Evolutionary conservation across 768 basidiomycete species (phyloP).

Genomic region (Paxillus involutus): DNA sequence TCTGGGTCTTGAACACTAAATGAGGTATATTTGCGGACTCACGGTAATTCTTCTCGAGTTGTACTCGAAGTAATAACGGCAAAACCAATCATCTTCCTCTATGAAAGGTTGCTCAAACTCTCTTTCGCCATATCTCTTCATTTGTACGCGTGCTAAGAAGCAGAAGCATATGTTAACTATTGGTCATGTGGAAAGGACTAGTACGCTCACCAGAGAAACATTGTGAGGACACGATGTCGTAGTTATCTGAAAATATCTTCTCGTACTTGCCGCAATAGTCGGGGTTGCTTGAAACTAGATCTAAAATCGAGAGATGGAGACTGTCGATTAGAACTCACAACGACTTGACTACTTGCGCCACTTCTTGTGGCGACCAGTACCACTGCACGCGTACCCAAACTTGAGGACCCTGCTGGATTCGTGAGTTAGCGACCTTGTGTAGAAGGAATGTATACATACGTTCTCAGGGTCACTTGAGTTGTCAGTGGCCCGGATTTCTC

Average conservation of each 20-base stretch:
- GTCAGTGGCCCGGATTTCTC: constrained; percentile 37
- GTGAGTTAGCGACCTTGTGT: not conserved
- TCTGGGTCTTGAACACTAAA: not conserved
- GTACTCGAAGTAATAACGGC: constrained; percentile 45
- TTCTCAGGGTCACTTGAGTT: constrained; percentile 20
- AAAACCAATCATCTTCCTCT: constrained; percentile 41
- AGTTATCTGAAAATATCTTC: constrained; percentile 47
- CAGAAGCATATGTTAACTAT: not conserved
- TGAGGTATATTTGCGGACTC: constrained; percentile 8
- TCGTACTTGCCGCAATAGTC: constrained; percentile 45
- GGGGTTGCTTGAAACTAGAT: constrained; percentile 34
- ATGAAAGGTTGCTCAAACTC: constrained; percentile 41
- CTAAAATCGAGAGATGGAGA: not conserved
- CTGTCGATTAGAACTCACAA: constrained; percentile 40
- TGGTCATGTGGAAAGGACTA: not conserved
- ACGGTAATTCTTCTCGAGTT: constrained; percentile 35
- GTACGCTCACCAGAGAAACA: constrained; percentile 44
- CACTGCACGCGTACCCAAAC: constrained; percentile 57
- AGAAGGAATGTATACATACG: constrained; percentile 17
- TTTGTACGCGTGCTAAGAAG: constrained; percentile 32
- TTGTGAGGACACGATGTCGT: constrained; percentile 45
- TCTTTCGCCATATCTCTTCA: constrained; percentile 40
- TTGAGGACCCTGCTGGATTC: constrained; percentile 22
- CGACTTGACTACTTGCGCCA: constrained; percentile 40
- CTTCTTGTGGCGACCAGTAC: constrained; percentile 55